A percentile compares a stretch with the other conserved stretches of the same genome.
Conservation (phyloP, 2,329 filamentous ascomycete genomes). For the Pseudodiploospora longispora region DNA sequence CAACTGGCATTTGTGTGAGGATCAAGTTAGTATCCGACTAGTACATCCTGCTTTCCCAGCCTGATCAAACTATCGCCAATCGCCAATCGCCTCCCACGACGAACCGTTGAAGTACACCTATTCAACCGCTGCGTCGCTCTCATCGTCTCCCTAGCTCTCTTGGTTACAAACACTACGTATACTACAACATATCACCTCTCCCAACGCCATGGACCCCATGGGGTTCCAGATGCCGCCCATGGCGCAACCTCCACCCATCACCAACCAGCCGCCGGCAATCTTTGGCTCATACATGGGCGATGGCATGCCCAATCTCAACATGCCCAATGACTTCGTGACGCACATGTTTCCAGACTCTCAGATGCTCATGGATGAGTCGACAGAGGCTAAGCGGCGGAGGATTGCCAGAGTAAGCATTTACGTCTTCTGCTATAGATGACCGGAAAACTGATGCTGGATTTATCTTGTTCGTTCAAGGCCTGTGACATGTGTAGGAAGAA, state of each 20-base stretch:
- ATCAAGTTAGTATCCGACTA: too few relatives aligned
- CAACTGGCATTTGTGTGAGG: too few relatives aligned
- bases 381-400: slow-evolving; percentile 79
- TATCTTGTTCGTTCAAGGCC: slow-evolving; percentile 43
- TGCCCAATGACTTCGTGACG: slow-evolving; percentile 48
- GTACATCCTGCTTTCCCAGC: too few relatives aligned
- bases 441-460: neutral
- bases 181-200: neutral
- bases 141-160: too few relatives aligned
- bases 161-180: too few relatives aligned
- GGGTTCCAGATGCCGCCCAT: slow-evolving; percentile 48
- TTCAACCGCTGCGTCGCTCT: too few relatives aligned
- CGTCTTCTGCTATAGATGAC: too few relatives aligned
- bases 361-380: slow-evolving; percentile 54
- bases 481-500: slow-evolving; percentile 96
- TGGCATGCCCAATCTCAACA: slow-evolving; percentile 44
- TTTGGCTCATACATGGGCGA: slow-evolving; percentile 57
- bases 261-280: slow-evolving; percentile 61
- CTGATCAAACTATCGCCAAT: neutral
- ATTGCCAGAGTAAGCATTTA: slow-evolving; percentile 66
- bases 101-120: too few relatives aligned
- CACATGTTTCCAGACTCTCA: slow-evolving; percentile 53
- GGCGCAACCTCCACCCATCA: slow-evolving; percentile 48
- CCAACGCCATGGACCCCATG: slow-evolving; percentile 35
- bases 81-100: neutral